These are phyloP conservation scores for Mycena epipterygia DNA, from an alignment of 768 basidiomycete genomes.

Conservation along the genomic window DNA sequence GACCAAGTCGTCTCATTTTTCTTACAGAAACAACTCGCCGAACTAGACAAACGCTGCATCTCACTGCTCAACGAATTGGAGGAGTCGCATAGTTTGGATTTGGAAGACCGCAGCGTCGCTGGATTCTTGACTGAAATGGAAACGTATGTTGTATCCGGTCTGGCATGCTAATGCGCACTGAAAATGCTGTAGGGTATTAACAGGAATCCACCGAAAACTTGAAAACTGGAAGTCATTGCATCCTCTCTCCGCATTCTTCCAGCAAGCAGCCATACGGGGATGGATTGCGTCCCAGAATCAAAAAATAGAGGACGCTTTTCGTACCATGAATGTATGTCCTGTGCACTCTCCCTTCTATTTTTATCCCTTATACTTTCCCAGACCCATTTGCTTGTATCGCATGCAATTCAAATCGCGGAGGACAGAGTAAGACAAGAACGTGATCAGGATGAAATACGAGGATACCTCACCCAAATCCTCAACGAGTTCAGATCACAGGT, in stretches of 20 bases:
- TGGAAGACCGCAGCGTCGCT: not conserved
- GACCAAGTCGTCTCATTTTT: not conserved
- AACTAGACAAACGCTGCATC: not conserved
- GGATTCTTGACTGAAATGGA: not conserved
- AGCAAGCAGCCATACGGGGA: conserved; percentile 1
- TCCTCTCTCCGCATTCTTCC: not conserved
- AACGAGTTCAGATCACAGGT: not conserved
- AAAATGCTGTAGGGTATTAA: not conserved
- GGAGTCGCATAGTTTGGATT: not conserved
- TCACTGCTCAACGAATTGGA: not conserved
- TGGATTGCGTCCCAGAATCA: conserved; percentile 5
- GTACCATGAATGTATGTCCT: not conserved
- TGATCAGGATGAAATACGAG: not conserved
- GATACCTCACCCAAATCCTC: not conserved
- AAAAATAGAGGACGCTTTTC: not conserved
- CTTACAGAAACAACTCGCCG: not conserved
- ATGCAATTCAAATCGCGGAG: not conserved
- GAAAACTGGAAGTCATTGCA: not conserved
- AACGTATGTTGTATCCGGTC: not conserved
- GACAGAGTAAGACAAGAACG: conserved; percentile 3
- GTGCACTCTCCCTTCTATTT: not conserved
- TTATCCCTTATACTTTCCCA: not conserved
- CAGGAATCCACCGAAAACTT: not conserved
- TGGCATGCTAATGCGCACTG: not conserved
- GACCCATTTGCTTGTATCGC: too few species aligned